phyloP scores from a whole-genome alignment of 176 grass and related monocot genomes.

The Puccinellia tenuiflora region DNA sequence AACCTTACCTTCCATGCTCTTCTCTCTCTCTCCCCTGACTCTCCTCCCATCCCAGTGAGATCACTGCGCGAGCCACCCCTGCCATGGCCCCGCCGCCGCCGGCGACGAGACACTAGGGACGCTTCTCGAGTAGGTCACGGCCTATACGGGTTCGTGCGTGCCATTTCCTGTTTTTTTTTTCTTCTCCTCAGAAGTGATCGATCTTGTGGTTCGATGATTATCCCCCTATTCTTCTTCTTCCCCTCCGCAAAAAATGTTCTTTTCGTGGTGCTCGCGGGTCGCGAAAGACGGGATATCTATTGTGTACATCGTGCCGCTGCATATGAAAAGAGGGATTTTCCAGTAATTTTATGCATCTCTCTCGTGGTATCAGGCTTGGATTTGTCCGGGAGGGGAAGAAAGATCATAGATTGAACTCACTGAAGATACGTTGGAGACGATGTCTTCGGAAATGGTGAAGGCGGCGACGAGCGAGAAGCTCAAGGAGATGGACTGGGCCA shows the following conservation, averaged over 20 bases:
- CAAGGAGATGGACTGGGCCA: constrained; percentile 90
- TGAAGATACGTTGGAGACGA: constrained; percentile 1
- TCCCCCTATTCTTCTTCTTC: background rate
- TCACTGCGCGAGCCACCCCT: constrained; percentile 23
- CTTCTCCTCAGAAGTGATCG: constrained; percentile 11
- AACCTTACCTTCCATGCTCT: constrained; percentile 19
- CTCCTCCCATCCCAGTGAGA: background rate
- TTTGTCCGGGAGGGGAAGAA: constrained; percentile 9
- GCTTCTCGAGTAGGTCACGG: background rate
- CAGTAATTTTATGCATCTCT: background rate
- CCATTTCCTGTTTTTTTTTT: background rate
- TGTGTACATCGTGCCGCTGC: background rate
- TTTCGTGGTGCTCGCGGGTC: background rate
- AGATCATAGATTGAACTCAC: background rate
- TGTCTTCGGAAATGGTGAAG: constrained; percentile 89
- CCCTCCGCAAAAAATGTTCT: constrained; percentile 8
- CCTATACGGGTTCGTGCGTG: constrained; percentile 21
- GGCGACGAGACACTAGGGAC: constrained; percentile 9
- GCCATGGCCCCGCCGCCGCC: constrained; percentile 18
- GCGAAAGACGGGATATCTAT: background rate
- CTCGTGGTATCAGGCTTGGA: constrained; percentile 17
- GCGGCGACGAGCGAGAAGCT: constrained; percentile 82
- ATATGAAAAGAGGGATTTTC: background rate
- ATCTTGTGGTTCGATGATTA: background rate
- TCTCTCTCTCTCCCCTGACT: background rate